Conservation (phyloP, 371 early-diverging fungal species). For the Chytridiales sp. region DNA sequence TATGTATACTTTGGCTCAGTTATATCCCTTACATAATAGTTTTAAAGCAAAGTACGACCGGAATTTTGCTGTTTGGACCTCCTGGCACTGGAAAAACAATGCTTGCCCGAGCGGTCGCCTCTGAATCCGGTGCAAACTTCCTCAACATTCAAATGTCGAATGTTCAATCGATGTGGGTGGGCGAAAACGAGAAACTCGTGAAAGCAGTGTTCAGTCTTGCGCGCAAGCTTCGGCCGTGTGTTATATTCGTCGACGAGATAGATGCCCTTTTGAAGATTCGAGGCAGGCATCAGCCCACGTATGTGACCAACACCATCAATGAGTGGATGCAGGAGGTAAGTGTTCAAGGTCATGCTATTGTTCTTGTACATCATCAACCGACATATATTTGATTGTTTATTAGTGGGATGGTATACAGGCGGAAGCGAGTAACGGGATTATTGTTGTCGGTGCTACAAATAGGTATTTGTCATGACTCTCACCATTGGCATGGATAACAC, state of each 20-base stretch:
- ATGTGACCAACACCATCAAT: constrained; percentile 33
- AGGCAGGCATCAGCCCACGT: constrained; percentile 11
- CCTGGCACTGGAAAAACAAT: constrained; percentile 98
- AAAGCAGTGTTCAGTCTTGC: constrained; percentile 77
- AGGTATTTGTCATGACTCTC: no score
- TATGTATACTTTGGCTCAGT: background rate
- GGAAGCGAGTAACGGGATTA: constrained; percentile 83
- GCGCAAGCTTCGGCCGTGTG: constrained; percentile 88
- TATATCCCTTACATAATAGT: constrained; percentile 7
- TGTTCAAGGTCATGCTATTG: no score
- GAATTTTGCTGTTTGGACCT: constrained; percentile 92
- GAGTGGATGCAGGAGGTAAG: constrained; percentile 32
- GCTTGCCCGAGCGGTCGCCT: constrained; percentile 32
- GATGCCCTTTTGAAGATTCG: constrained; percentile 75
- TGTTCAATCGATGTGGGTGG: constrained; percentile 75
- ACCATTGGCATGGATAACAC: no score
- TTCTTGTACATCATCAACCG: no score
- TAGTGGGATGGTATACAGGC: constrained; percentile 97
- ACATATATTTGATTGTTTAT: no score
- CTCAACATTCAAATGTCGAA: constrained; percentile 87
- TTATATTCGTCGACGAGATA: constrained; percentile 97
- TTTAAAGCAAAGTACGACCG: constrained; percentile 45
- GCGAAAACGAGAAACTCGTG: constrained; percentile 94
- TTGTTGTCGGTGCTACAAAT: constrained; percentile 97
- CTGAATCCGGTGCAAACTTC: constrained; percentile 64